A percentile compares a stretch with the other conserved stretches of the same genome.
phyloP scores from a whole-genome alignment of 495 filamentous ascomycete genomes.

The Penicillium verhagenii region DNA sequence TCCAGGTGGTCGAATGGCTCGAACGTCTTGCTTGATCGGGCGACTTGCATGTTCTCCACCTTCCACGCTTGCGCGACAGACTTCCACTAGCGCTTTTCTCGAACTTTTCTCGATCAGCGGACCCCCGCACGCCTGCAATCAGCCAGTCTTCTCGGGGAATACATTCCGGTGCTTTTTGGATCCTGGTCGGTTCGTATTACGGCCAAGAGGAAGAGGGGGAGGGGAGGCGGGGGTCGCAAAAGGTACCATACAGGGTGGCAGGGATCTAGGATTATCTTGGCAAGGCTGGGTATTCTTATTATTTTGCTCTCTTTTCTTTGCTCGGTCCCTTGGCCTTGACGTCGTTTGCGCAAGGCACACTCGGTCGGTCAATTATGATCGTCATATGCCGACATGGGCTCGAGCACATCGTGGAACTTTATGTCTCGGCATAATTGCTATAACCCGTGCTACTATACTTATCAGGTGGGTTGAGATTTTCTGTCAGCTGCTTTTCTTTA shows the following conservation, averaged over 20 bases:
- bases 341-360: slow-evolving; percentile 19
- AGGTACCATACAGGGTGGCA: no score
- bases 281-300: background rate
- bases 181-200: background rate
- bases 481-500: background rate
- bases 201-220: background rate
- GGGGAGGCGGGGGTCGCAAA: no score
- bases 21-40: slow-evolving; percentile 52
- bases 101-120: slow-evolving; percentile 11
- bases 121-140: slow-evolving; percentile 10
- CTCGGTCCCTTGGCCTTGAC: slow-evolving; percentile 21
- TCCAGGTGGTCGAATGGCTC: slow-evolving; percentile 71
- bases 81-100: slow-evolving; percentile 23
- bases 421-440: background rate
- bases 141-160: background rate
- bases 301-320: no score
- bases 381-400: slow-evolving; percentile 15
- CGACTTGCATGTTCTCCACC: slow-evolving; percentile 3
- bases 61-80: slow-evolving; percentile 3
- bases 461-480: background rate
- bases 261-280: no score
- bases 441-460: background rate
- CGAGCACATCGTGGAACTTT: background rate
- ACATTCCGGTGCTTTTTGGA: slow-evolving; percentile 1
- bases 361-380: slow-evolving; percentile 6